These are phyloP conservation scores for Encephalitozoon cuniculi DNA, from an alignment of 371 early-diverging fungal genomes.

Conservation along the genomic window DNA sequence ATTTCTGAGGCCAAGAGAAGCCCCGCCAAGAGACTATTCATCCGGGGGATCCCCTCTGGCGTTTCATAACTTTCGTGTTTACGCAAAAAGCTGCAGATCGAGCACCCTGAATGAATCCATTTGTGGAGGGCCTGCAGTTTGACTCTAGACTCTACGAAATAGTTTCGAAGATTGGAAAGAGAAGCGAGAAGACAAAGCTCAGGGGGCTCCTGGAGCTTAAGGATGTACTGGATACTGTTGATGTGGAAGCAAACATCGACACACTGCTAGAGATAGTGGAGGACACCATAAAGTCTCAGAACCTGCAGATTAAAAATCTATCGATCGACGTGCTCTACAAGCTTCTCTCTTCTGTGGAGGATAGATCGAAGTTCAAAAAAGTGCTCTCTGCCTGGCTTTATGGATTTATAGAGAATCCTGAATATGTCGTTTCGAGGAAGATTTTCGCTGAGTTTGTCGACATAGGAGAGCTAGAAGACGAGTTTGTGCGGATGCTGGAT, in stretches of 20 bases:
- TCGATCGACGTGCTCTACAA: constrained; percentile 13
- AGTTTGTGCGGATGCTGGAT: constrained; percentile 3
- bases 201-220: not conserved
- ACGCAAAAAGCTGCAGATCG: not conserved
- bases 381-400: constrained; percentile 6
- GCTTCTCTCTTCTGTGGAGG: not conserved
- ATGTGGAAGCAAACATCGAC: not conserved
- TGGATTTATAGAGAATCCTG: constrained; percentile 17
- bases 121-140: not conserved
- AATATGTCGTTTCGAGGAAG: not conserved
- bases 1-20: not conserved
- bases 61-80: not conserved
- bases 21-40: not conserved
- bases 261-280: constrained; percentile 3
- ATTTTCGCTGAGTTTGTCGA: constrained; percentile 19
- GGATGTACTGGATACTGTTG: not conserved
- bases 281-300: not conserved
- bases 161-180: constrained; percentile 8
- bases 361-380: not conserved
- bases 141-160: constrained; percentile 14
- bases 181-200: not conserved
- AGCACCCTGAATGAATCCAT: constrained; percentile 30
- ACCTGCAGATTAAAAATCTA: not conserved
- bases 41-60: not conserved
- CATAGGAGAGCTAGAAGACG: not conserved